phyloP scores from a whole-genome alignment of 2,329 filamentous ascomycete genomes.

The Ceratocystis colombiana region DNA sequence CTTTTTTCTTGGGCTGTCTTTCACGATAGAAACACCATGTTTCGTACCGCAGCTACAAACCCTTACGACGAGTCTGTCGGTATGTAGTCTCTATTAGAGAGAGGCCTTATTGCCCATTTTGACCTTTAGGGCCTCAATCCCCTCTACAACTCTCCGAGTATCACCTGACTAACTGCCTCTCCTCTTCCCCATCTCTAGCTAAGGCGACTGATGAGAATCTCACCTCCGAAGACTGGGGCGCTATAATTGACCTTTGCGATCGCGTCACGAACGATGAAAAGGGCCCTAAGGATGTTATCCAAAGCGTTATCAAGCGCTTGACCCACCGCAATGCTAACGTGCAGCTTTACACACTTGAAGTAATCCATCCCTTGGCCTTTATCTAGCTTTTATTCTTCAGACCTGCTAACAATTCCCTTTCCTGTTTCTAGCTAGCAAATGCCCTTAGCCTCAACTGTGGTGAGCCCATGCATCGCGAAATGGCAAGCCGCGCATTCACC shows the following conservation, averaged over 20 bases:
- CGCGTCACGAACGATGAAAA: slow-evolving; percentile 46
- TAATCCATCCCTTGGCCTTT: slow-evolving; percentile 31
- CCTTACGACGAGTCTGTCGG: slow-evolving; percentile 52
- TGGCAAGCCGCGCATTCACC: slow-evolving; percentile 85
- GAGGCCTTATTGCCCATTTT: slow-evolving; percentile 19
- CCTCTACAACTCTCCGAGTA: slow-evolving; percentile 14
- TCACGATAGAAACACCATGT: slow-evolving; percentile 38
- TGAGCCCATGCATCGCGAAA: slow-evolving; percentile 72
- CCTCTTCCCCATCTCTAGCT: slow-evolving; percentile 34
- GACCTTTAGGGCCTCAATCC: slow-evolving; percentile 24
- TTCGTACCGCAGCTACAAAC: slow-evolving; percentile 47
- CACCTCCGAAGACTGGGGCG: slow-evolving; percentile 65
- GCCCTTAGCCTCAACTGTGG: slow-evolving; percentile 89
- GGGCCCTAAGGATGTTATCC: slow-evolving; percentile 71
- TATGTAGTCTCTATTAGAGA: slow-evolving; percentile 33
- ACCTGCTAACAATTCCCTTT: neutral
- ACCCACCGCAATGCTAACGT: slow-evolving; percentile 93
- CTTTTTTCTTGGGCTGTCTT: neutral
- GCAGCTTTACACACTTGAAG: slow-evolving; percentile 86
- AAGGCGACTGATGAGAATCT: slow-evolving; percentile 95
- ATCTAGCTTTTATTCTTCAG: neutral
- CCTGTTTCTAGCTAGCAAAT: slow-evolving; percentile 59
- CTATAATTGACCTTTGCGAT: slow-evolving; percentile 55
- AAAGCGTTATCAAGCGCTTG: slow-evolving; percentile 81
- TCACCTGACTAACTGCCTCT: slow-evolving; percentile 5